Base-by-base conservation (phyloP, 2,329 filamentous ascomycete genomes). In the Paecilomyces variotii region DNA sequence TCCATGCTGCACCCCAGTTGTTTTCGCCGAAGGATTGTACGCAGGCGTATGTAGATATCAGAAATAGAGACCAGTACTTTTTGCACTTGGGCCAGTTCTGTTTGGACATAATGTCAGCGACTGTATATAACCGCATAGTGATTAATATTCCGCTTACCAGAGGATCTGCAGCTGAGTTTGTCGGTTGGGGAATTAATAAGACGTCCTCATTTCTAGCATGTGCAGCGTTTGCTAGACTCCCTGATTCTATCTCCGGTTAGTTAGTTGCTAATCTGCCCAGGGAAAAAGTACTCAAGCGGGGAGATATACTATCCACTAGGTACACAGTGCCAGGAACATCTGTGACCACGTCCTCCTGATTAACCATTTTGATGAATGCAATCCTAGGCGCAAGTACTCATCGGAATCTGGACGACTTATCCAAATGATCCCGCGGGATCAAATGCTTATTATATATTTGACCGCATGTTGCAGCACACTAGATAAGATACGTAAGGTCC, bases 1-100 rank as follows among this genome's bases (percentile, higher is more conserved):
- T 76, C 74, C 74, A 77, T 52, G 74, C 72, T 14, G 74, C 74
- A n/a, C 74, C 74, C 49, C 72, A 68, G 39, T 72, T 74, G 56
- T 76, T 77, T 73, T 45, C 39, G 5, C 39, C 39, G 14, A 45
- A 45, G 39, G 39, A 45, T 19, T 45, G 39, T 1, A 74, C 70
- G 49, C 74, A 76, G 1, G 75, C 74, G 55, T 76, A 78, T 1
- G 74, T 58, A 0, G 74, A 71, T 1, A 76, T 70, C 3, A 78
- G 60, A 57, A 75, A 73, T 1, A 77, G 66, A 10, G 73, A 71
- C 62, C 72, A 77, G 60, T 70, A 69, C 52, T 76, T 77, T 61
- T 76, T 76, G 55, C 60, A 64, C 51, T 58, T 65, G 10, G 68
- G 57, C 73, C 74, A 76, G 28, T 72, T 70, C 68, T 70, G 34